Evolutionary conservation across 495 filamentous ascomycete species (phyloP), one percentile per base, ranked within the genome.

Genomic region (Neurospora sp.): DNA sequence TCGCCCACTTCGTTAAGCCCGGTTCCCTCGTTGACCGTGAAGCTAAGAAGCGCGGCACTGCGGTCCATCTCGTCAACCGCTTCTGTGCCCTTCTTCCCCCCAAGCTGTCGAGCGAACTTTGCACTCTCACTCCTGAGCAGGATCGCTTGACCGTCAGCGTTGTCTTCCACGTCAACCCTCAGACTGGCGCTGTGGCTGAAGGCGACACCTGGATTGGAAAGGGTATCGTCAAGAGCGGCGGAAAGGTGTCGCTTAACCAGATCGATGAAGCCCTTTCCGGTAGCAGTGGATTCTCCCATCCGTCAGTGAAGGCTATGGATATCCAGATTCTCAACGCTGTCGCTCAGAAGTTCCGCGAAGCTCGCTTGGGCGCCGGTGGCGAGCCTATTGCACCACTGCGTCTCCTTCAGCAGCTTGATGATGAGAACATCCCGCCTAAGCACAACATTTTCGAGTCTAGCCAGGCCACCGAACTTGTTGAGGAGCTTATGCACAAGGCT

Each of bases 11-110:
- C 74, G 93, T 99, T 79, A 98, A 98, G 85, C 86, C 90, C 42
- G 97, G 96, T 85, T 97, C 96, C 27, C 88, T 99, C 70, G 95
- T 98, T 40, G 96, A 99, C 79, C 92, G 96, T 59, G 96, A 99
- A 84, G 96, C 96, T 2, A 97, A 96, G 89, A 99, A 99, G 86
- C 92, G 96, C 39, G 96, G 95, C 72, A 98, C 96, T 70, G 94
- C 93, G 42, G 96, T 99, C 18, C 94, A 98, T 76, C 85, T 99
- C 70, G 91, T 97, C 82, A 94, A 97, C 83, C 89, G 94, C 35
- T 89, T 92, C 71, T 97, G 97, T 79, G 93, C 94, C 75, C 88
- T 99, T 88, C 88, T 99, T 66, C 96, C 96, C 18, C 86, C 92
- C 0, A 93, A 90, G 80, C 86, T 99, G 71, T 91, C 94, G 10